Percentiles rank a stretch among this genome's conserved stretches.
Conservation (phyloP, 345 rosid species). For the Populus pruinosa region DNA sequence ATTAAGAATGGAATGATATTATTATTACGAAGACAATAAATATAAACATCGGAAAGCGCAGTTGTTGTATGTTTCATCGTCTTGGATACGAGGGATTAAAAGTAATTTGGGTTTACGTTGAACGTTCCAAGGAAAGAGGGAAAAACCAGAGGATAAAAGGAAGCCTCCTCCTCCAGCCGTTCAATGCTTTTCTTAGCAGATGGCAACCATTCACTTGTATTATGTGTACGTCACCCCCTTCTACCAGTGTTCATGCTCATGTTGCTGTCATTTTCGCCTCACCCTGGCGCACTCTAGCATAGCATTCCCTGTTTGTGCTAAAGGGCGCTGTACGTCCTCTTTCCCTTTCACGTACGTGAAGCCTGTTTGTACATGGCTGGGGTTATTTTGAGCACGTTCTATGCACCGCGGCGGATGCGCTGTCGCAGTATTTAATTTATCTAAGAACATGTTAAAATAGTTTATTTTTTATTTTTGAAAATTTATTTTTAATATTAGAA, state of each 20-base stretch:
- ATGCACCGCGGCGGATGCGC: too few species aligned
- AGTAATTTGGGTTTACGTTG: not conserved
- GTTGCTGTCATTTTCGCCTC: not conserved
- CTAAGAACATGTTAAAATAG: too few species aligned
- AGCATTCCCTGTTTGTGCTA: not conserved
- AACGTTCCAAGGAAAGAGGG: slow-evolving; percentile 8
- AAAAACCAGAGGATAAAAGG: slow-evolving; percentile 11
- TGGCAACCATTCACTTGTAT: not conserved
- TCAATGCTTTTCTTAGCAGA: not conserved
- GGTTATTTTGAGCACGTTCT: too few species aligned
- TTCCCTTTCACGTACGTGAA: not conserved
- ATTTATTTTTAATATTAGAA: too few species aligned
- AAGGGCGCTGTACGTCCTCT: not conserved
- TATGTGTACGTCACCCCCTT: not conserved
- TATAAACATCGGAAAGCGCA: not conserved
- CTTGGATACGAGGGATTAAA: not conserved
- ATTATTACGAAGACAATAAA: not conserved
- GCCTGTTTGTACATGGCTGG: too few species aligned
- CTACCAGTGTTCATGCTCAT: not conserved
- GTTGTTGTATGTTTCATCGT: not conserved
- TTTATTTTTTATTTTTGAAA: too few species aligned
- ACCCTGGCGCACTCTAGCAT: not conserved
- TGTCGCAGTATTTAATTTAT: too few species aligned
- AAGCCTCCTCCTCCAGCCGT: slow-evolving; percentile 1
- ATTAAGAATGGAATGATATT: not conserved